Base-by-base conservation (phyloP, 2,329 filamentous ascomycete species). In the Aspergillus clavatus region DNA sequence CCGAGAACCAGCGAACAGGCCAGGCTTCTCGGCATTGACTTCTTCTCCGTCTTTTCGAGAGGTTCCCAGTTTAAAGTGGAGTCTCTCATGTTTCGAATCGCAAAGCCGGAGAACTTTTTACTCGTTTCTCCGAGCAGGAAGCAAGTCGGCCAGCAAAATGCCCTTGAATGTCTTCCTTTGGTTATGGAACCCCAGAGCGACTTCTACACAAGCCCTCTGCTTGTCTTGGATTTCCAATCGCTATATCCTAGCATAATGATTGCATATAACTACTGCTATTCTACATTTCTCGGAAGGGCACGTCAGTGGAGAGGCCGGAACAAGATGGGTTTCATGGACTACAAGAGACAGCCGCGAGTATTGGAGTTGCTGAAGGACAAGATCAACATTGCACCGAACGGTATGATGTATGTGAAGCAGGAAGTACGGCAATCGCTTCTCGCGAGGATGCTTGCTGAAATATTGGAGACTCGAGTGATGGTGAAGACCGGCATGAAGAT, bases 41-140 rank as follows among this genome's bases (percentile, higher is more conserved):
- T 98, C 71, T 95, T 91, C 65, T 95, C 90, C 0, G 93, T 98
- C 43, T 93, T 96, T 60, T 91, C 87, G 5, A 81, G 93, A 43
- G 93, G 93, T 12, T 97, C 90, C 0, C 93, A 98, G 62, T 97
- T 94, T 78, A 98, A 98, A 66, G 93, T 98, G 31, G 93, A 98
- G 69, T 96, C 91, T 1, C 83, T 96, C 57, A 97, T 98, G 93
- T 96, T 97, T 60, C 83, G 93, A 35, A 96, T 98, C 56, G 91
- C 93, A 35, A 98, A 98, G 64, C 90, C 93, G 0, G 93, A 98
- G 65, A 95, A 93, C 57, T 94, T 93, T 58, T 74, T 97, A 6
- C 76, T 98, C 1, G 80, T 95, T 1, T 97, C 90, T 5, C 93
- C 93, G 0, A 94, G 85, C 64, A 81, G 84, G 51, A 91, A 89